A percentile compares a stretch with the other conserved stretches of the same genome.
Conservation (phyloP, 768 basidiomycete genomes). For the Erythrobasidium yunnanense region DNA sequence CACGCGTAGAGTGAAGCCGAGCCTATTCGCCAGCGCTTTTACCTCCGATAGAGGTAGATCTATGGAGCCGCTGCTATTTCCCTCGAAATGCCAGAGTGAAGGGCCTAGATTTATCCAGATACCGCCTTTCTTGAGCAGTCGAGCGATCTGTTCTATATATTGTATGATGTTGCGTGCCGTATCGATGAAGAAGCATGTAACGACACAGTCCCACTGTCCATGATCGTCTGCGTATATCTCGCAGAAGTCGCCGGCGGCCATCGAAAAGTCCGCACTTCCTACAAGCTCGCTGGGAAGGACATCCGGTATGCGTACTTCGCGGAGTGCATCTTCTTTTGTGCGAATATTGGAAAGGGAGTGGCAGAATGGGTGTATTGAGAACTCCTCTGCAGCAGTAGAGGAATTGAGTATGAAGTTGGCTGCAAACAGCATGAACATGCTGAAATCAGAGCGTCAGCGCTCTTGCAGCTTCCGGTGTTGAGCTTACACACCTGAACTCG, state of each 20-base stretch:
- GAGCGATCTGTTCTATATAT: conserved; percentile 76
- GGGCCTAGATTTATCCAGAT: conserved; percentile 29
- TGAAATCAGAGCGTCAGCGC: neutral
- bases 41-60: conserved; percentile 16
- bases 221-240: conserved; percentile 21
- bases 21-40: neutral
- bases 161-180: conserved; percentile 87
- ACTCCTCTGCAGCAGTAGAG: neutral
- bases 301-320: conserved; percentile 20
- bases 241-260: conserved; percentile 27
- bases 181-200: conserved; percentile 96
- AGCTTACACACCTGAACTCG: conserved; percentile 15
- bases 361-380: conserved; percentile 23
- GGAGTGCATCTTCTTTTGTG: neutral
- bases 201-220: conserved; percentile 73
- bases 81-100: conserved; percentile 19
- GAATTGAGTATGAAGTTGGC: conserved; percentile 22
- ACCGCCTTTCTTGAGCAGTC: conserved; percentile 70
- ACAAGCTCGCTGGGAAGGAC: conserved; percentile 6
- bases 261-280: conserved; percentile 10
- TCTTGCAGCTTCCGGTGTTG: neutral
- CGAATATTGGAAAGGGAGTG: conserved; percentile 26
- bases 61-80: conserved; percentile 15
- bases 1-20: conserved; percentile 21
- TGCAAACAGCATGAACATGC: conserved; percentile 29